Percentiles rank a stretch among this genome's conserved stretches.
Conservation (phyloP, 257 asterid species). For the Solanum dulcamara region DNA sequence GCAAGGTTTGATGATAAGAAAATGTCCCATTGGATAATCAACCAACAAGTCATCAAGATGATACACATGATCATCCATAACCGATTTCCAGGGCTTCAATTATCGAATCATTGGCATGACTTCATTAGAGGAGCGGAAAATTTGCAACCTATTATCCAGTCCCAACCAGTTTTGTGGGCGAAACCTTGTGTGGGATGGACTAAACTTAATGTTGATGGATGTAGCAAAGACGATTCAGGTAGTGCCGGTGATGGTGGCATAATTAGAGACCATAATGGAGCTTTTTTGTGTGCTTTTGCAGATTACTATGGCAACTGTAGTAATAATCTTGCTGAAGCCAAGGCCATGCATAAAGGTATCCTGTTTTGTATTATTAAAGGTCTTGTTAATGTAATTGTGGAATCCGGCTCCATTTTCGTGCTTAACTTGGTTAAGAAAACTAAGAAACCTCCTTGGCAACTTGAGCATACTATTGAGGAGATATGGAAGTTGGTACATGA, state of each 20-base stretch:
- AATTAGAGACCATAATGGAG: neutral
- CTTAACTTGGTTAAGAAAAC: too few relatives aligned
- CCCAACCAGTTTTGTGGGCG: neutral
- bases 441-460: too few relatives aligned
- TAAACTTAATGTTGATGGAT: neutral
- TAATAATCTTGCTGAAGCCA: neutral
- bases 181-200: neutral
- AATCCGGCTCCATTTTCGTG: neutral
- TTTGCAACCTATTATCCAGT: neutral
- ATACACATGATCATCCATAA: neutral
- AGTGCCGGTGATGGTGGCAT: neutral
- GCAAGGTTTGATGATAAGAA: neutral
- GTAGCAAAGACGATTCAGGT: neutral
- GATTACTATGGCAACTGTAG: too few relatives aligned
- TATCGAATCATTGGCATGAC: neutral
- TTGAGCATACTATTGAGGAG: too few relatives aligned
- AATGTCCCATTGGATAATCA: neutral
- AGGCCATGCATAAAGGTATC: neutral
- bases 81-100: neutral
- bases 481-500: too few relatives aligned
- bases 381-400: too few relatives aligned
- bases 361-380: neutral
- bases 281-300: too few relatives aligned
- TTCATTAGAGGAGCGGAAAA: neutral
- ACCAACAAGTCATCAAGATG: neutral